Base-by-base conservation (phyloP, 306 rosid genomes). In the Fragaria ananassa region DNA sequence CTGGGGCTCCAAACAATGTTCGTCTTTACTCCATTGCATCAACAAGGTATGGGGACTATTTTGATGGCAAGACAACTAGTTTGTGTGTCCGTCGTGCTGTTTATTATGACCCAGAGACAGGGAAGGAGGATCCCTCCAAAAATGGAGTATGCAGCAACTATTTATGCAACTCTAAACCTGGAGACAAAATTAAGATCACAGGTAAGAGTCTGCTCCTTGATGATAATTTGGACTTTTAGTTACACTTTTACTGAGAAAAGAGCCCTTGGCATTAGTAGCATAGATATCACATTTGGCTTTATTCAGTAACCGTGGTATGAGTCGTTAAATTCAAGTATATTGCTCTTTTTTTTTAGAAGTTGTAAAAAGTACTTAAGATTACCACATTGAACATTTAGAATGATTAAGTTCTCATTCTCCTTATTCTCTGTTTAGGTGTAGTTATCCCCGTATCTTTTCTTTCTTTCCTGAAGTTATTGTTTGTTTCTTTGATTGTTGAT, bases 81-180 rank as follows among this genome's bases (percentile, higher is more conserved):
- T 89, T 95, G 72, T 95, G 99, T 49, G 97, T 95, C 50, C 97
- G 99, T 5, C 97, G 97, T 76, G 97, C 99, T 79, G 89, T 95
- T 78, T 95, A 90, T 81, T 89, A 92, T 81, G 96, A 95, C 81
- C 93, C 93, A 6, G 96, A 89, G 76, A 95, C 97, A 15, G 93
- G 99, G 74, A 90, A 89, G 77, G 99, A 95, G 87, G 97, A 92
- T 82, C 93, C 93, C 62, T 88, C 91, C 56, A 95, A 90, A 86
- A 85, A 50, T 75, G 99, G 97, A n/a, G 66, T 89, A n/a, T 92
- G 99, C 82, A 95, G 97, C 86, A 95, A 95, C 46, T 95, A 74
- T 77, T 80, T 95, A 81, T 95, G 99, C 76, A 54, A 89, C 88
- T 88, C 97, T 61, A 90, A 92, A 82, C 93, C 99, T 7, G 99